phyloP scores from a whole-genome alignment of 306 rosid genomes.

The Rosa chinensis region DNA sequence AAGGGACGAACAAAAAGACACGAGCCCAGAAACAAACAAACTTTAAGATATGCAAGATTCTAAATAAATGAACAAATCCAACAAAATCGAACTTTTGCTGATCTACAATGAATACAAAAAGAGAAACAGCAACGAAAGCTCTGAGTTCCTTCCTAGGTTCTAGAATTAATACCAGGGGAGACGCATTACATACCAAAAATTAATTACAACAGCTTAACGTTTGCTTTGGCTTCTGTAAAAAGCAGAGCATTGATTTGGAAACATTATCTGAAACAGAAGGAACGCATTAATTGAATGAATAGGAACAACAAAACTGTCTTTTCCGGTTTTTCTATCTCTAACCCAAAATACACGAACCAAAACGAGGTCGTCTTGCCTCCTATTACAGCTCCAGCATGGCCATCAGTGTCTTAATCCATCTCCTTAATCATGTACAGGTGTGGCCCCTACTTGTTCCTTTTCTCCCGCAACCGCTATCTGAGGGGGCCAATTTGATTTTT shows the following conservation, averaged over 20 bases:
- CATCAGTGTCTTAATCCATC: not conserved
- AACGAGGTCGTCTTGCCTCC: slow-evolving; percentile 12
- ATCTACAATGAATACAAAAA: not conserved
- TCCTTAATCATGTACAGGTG: slow-evolving; percentile 26
- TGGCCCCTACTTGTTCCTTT: slow-evolving; percentile 24
- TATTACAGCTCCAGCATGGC: not conserved
- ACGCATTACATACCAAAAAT: not conserved
- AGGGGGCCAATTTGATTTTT: not conserved
- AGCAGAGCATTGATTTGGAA: slow-evolving; percentile 9
- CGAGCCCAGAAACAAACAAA: slow-evolving; percentile 5
- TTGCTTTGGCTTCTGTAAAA: not conserved
- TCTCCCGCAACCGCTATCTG: slow-evolving; percentile 20
- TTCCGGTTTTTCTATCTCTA: not conserved
- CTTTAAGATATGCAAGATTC: not conserved
- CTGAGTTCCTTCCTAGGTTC: not conserved
- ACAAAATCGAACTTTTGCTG: not conserved
- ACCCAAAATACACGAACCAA: not conserved
- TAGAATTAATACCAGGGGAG: not conserved
- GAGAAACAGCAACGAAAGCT: slow-evolving; percentile 14
- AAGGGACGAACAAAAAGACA: not conserved
- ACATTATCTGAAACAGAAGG: slow-evolving; percentile 13
- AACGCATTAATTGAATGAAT: slow-evolving; percentile 13
- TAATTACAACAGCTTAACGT: not conserved
- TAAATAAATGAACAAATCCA: not conserved
- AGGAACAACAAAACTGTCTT: not conserved